Evolutionary conservation across 345 rosid genomes (phyloP).

Genomic region (Eucalyptus rudis): DNA sequence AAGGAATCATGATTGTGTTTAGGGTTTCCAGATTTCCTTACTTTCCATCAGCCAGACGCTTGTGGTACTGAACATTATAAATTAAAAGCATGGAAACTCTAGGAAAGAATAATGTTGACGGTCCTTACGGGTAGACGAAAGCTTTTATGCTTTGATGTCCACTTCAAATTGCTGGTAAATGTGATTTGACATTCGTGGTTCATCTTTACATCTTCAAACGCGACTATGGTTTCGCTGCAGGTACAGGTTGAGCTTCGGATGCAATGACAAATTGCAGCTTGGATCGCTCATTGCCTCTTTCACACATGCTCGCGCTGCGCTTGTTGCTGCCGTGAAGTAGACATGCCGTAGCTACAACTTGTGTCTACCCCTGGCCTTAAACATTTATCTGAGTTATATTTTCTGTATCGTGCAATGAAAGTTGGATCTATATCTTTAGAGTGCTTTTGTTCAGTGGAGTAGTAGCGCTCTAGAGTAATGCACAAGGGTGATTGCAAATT

Average conservation of each 20-base stretch:
- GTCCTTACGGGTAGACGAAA: neutral
- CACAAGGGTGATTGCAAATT: neutral
- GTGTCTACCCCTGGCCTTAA: neutral
- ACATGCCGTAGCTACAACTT: neutral
- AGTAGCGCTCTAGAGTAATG: neutral
- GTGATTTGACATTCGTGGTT: neutral
- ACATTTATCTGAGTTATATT: neutral
- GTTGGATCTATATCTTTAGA: neutral
- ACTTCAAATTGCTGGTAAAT: neutral
- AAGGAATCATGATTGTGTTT: neutral
- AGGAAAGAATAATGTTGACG: neutral
- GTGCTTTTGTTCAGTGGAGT: neutral
- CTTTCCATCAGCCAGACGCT: neutral
- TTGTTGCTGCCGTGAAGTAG: conserved; percentile 58
- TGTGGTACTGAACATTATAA: neutral
- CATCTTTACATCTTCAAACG: neutral
- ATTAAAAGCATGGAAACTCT: neutral
- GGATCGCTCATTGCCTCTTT: conserved; percentile 73
- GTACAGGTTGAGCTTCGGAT: conserved; percentile 78
- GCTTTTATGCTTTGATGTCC: neutral
- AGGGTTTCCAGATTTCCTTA: neutral
- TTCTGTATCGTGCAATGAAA: neutral
- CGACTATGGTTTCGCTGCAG: conserved; percentile 15
- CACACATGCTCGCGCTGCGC: conserved; percentile 49
- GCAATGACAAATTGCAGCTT: conserved; percentile 83